Evolutionary conservation across 331 rosid species (phyloP).

Genomic region (Stylosanthes scabra): DNA sequence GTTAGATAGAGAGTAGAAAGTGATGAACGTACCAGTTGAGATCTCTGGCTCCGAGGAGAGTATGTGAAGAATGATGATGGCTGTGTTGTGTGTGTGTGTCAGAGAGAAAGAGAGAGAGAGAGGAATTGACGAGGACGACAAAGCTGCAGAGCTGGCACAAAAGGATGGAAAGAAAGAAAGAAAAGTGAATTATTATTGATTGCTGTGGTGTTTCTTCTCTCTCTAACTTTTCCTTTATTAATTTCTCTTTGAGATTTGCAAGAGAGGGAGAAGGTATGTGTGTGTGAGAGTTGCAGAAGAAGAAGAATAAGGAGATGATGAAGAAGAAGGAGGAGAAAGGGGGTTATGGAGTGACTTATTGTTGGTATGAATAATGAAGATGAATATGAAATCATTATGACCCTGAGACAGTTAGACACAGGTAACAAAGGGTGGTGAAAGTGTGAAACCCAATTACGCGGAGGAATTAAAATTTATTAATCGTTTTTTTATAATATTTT

Average conservation of each 20-base stretch:
- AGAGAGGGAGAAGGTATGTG: slow-evolving; percentile 29
- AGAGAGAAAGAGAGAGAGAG: slow-evolving; percentile 25
- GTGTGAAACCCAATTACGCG: slow-evolving; percentile 19
- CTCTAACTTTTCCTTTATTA: slow-evolving; percentile 75
- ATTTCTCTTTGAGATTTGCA: slow-evolving; percentile 61
- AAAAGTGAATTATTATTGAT: slow-evolving; percentile 68
- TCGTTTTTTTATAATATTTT: too few species aligned
- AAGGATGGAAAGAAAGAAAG: slow-evolving; percentile 45
- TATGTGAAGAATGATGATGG: slow-evolving; percentile 46
- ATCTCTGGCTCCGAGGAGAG: slow-evolving; percentile 40
- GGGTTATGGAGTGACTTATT: neutral
- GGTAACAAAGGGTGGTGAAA: slow-evolving; percentile 23
- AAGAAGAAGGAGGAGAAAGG: neutral
- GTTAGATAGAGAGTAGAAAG: slow-evolving; percentile 35
- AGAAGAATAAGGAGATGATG: neutral
- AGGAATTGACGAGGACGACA: slow-evolving; percentile 56
- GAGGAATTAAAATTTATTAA: neutral
- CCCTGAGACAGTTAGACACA: neutral
- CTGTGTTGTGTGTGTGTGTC: slow-evolving; percentile 25
- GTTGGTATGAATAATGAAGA: slow-evolving; percentile 41
- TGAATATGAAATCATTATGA: slow-evolving; percentile 30
- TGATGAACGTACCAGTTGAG: slow-evolving; percentile 53
- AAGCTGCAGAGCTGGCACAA: slow-evolving; percentile 67
- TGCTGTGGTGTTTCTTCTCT: slow-evolving; percentile 50
- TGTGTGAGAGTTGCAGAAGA: slow-evolving; percentile 46